Conservation (phyloP, 257 asterid species). For the Apocynum venetum region DNA sequence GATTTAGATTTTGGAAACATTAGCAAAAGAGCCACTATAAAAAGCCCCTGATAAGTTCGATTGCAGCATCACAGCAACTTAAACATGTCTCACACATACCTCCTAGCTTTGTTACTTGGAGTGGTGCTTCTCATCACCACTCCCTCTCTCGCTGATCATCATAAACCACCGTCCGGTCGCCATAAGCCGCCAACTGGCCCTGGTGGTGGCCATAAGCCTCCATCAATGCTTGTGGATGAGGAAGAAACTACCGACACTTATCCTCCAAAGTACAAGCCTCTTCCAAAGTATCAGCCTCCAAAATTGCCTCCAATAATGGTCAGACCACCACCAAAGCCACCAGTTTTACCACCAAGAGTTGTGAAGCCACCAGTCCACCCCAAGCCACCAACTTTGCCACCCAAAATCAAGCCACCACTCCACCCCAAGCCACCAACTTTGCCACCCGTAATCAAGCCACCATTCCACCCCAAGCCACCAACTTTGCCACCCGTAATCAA, state of each 20-base stretch:
- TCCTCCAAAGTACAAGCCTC: too few species aligned
- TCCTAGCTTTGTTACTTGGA: too few species aligned
- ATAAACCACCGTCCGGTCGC: neutral
- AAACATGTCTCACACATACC: too few species aligned
- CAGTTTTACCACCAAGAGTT: slow-evolving; percentile 2
- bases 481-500: neutral
- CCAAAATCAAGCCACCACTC: neutral
- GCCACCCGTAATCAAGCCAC: neutral
- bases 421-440: slow-evolving; percentile 3
- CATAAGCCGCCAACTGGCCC: neutral
- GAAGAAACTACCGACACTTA: too few species aligned
- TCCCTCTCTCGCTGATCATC: too few species aligned
- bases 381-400: slow-evolving; percentile 9
- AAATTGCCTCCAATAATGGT: neutral
- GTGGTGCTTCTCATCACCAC: too few species aligned
- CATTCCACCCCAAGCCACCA: slow-evolving; percentile 1
- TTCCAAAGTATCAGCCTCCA: neutral
- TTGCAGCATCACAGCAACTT: too few species aligned
- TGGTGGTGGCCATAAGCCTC: neutral
- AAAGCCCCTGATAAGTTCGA: too few species aligned
- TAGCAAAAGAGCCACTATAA: too few species aligned
- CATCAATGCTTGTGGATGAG: neutral
- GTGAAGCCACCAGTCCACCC: slow-evolving; percentile 1
- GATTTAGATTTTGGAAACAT: too few species aligned
- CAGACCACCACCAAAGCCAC: slow-evolving; percentile 2